phyloP scores from a whole-genome alignment of 1,284 basidiomycete species.

The Ceratobasidium sp. region DNA sequence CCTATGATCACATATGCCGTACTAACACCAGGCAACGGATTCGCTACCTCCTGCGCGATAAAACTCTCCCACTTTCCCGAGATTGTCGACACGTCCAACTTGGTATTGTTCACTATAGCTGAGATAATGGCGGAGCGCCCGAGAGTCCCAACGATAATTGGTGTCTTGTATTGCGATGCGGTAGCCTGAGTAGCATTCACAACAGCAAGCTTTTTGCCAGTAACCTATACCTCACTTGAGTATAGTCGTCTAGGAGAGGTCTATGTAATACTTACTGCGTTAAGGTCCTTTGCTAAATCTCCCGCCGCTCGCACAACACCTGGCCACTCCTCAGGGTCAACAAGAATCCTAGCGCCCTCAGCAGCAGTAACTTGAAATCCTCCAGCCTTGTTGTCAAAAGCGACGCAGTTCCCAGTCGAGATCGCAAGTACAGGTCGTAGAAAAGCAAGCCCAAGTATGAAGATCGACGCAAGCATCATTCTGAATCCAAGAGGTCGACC shows the following conservation, averaged over 20 bases:
- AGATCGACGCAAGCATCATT: background rate
- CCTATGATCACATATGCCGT: slow-evolving; percentile 76
- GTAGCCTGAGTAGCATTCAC: slow-evolving; percentile 60
- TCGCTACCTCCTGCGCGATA: slow-evolving; percentile 65
- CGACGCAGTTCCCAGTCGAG: slow-evolving; percentile 35
- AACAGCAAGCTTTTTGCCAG: slow-evolving; percentile 64
- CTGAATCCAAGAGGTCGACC: too few species aligned
- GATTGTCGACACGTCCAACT: slow-evolving; percentile 68
- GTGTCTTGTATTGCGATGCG: slow-evolving; percentile 52
- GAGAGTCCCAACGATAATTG: slow-evolving; percentile 75
- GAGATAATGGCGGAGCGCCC: slow-evolving; percentile 71
- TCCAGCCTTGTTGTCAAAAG: slow-evolving; percentile 31
- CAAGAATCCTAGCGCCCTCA: slow-evolving; percentile 58
- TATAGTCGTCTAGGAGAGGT: background rate
- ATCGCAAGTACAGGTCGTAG: background rate
- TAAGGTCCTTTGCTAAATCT: slow-evolving; percentile 73
- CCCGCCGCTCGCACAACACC: slow-evolving; percentile 73
- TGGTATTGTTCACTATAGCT: slow-evolving; percentile 65
- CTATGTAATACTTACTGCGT: slow-evolving; percentile 51
- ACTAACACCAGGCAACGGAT: slow-evolving; percentile 69
- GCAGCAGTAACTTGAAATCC: slow-evolving; percentile 45
- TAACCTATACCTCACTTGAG: slow-evolving; percentile 59
- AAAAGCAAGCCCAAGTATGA: background rate
- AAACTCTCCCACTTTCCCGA: slow-evolving; percentile 76
- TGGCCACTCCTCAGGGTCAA: slow-evolving; percentile 71